Conservation (phyloP, 352 stramenopile species). For the Pseudoperonospora humuli region DNA sequence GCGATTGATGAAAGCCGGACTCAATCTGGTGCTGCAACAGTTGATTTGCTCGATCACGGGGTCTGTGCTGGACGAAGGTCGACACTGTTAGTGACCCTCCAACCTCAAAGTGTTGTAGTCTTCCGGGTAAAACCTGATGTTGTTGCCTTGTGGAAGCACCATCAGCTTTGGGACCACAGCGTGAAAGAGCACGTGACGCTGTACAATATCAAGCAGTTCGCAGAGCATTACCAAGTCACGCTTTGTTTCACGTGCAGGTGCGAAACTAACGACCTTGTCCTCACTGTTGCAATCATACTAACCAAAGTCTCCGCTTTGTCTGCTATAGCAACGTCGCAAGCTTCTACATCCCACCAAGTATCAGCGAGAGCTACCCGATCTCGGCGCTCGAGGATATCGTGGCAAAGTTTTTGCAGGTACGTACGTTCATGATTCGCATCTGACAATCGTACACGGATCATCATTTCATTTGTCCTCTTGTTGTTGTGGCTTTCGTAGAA, state of each 20-base stretch:
- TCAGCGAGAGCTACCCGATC: constrained; percentile 77
- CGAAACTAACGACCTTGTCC: background rate
- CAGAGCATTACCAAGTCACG: constrained; percentile 82
- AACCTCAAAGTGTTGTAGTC: constrained; percentile 42
- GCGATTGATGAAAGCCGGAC: constrained; percentile 43
- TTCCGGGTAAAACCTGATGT: constrained; percentile 70
- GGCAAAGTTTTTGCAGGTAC: constrained; percentile 81
- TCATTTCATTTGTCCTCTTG: constrained; percentile 4
- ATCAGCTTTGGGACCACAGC: constrained; percentile 80
- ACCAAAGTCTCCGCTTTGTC: constrained; percentile 3
- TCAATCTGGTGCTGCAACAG: constrained; percentile 29
- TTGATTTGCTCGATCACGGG: constrained; percentile 61
- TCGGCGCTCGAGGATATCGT: constrained; percentile 83
- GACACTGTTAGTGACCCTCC: constrained; percentile 63
- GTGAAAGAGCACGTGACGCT: constrained; percentile 84
- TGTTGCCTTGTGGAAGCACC: constrained; percentile 60
- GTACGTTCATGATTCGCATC: background rate
- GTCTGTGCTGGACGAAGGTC: constrained; percentile 56
- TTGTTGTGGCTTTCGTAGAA: constrained; percentile 28
- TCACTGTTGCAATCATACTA: background rate
- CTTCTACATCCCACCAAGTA: constrained; percentile 79
- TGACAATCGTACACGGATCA: background rate
- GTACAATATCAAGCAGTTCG: constrained; percentile 88
- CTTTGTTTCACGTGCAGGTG: constrained; percentile 85
- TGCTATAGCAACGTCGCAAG: constrained; percentile 58